Conservation (phyloP, 2,329 filamentous ascomycete genomes). For the Talaromyces sp. region DNA sequence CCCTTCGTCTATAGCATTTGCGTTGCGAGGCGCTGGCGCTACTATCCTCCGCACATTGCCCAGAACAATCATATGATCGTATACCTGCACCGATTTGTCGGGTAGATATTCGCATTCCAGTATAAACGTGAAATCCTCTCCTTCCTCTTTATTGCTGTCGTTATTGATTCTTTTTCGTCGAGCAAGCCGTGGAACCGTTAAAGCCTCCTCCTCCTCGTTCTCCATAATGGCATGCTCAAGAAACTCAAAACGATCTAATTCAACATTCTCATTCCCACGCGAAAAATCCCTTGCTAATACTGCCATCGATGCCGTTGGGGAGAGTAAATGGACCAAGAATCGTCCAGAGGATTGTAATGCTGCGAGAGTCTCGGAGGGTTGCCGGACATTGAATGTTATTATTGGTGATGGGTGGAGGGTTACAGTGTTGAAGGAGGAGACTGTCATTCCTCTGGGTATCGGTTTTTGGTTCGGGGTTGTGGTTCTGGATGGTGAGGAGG, state of each 20-base stretch:
- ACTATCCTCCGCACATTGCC: conserved; percentile 31
- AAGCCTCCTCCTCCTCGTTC: no score
- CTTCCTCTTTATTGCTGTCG: neutral
- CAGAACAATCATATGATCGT: conserved; percentile 44
- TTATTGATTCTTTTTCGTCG: conserved; percentile 11
- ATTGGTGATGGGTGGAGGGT: conserved; percentile 55
- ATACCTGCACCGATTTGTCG: conserved; percentile 35
- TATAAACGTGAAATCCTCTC: conserved; percentile 38
- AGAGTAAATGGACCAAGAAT: conserved; percentile 56
- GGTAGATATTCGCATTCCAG: conserved; percentile 41
- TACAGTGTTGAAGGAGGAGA: conserved; percentile 63
- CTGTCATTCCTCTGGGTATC: conserved; percentile 53
- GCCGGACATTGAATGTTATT: conserved; percentile 62
- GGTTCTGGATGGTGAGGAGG: neutral
- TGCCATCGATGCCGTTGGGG: conserved; percentile 33
- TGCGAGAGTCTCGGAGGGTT: conserved; percentile 56
- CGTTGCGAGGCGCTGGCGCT: neutral
- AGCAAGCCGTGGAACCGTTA: neutral
- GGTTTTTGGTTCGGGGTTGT: conserved; percentile 8
- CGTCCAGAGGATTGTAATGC: conserved; percentile 48
- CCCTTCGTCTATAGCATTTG: conserved; percentile 2
- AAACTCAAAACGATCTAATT: conserved; percentile 23
- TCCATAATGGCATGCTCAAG: no score
- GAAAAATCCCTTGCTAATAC: conserved; percentile 42
- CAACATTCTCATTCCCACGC: conserved; percentile 39